These are phyloP conservation scores for Buxus sempervirens DNA, from an alignment of 164 flowering plant genomes.

Conservation along the genomic window DNA sequence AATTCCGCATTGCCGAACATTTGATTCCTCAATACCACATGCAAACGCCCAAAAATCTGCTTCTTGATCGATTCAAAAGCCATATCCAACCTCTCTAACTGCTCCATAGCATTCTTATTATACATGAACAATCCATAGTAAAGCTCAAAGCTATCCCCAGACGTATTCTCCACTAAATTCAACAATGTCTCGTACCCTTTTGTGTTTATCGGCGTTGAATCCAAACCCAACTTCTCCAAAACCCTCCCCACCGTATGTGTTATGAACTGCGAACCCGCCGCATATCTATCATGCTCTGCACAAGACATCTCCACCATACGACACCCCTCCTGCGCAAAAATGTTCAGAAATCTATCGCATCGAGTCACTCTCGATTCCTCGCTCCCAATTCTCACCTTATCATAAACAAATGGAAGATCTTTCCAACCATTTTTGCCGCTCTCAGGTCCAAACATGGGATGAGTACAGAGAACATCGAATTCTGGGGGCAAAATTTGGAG, in stretches of 20 bases:
- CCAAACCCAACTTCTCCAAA: constrained; percentile 40
- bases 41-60: constrained; percentile 46
- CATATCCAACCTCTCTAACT: constrained; percentile 46
- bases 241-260: constrained; percentile 63
- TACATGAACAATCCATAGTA: constrained; percentile 69
- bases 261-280: constrained; percentile 59
- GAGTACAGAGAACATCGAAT: constrained; percentile 54
- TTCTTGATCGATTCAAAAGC: constrained; percentile 48
- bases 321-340: constrained; percentile 54
- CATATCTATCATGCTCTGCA: constrained; percentile 48
- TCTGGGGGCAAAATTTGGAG: constrained; percentile 32
- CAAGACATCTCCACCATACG: constrained; percentile 63
- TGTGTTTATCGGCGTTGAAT: constrained; percentile 48
- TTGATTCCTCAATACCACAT: constrained; percentile 47
- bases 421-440: constrained; percentile 44
- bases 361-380: constrained; percentile 36
- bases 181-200: constrained; percentile 60
- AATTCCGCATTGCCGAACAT: constrained; percentile 41
- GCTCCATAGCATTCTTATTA: constrained; percentile 52
- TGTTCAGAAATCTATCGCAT: constrained; percentile 34
- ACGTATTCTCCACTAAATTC: constrained; percentile 51
- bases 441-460: constrained; percentile 16
- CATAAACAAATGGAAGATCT: constrained; percentile 42
- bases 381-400: constrained; percentile 49
- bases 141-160: constrained; percentile 59